Conservation (phyloP, 177 flowering plant genomes). For the Telopea speciosissima region DNA sequence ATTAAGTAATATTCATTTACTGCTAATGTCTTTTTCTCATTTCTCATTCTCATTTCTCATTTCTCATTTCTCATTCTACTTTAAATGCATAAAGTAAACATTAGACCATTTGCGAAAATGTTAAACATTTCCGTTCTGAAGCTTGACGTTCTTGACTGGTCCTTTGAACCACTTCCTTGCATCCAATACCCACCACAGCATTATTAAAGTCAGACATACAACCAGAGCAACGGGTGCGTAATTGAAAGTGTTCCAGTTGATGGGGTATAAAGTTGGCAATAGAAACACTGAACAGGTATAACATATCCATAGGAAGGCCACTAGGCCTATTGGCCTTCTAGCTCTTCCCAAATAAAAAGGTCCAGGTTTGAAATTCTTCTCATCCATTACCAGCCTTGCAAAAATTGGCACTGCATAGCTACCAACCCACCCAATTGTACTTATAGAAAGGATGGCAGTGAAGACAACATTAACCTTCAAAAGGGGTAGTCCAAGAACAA, state of each 20-base stretch:
- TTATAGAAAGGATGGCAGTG: neutral
- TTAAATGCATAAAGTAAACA: neutral
- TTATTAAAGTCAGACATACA: neutral
- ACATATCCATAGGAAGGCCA: neutral
- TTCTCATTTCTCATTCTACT: neutral
- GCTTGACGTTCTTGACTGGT: neutral
- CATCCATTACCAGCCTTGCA: neutral
- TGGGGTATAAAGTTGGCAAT: neutral
- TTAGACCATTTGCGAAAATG: neutral
- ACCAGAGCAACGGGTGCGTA: neutral
- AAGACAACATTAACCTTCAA: neutral
- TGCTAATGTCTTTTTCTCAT: no score
- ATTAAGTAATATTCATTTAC: neutral
- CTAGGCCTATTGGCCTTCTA: neutral
- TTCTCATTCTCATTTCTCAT: neutral
- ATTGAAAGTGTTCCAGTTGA: neutral
- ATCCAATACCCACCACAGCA: neutral
- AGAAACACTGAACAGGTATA: neutral
- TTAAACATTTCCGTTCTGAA: neutral
- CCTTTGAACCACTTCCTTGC: slow-evolving; percentile 3
- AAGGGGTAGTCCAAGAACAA: neutral
- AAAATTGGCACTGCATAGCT: neutral
- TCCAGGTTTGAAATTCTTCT: slow-evolving; percentile 1
- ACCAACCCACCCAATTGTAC: neutral
- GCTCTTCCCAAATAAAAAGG: neutral